Base-by-base conservation (phyloP, 1,284 basidiomycete species). In the Ganoderma leucocontextum region DNA sequence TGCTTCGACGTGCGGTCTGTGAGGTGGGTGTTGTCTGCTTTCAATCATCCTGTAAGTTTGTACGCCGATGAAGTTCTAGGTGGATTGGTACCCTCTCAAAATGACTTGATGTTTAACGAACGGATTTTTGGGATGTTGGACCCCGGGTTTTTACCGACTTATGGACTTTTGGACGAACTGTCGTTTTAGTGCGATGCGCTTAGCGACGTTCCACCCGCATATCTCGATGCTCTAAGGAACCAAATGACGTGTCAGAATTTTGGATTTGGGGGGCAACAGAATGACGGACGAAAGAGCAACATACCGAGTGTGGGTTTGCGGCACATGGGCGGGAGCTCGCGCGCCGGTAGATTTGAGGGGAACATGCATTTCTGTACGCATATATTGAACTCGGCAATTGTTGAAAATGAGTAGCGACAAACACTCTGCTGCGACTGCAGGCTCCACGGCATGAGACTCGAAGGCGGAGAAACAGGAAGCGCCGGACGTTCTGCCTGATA, bases 1-100 rank as follows among this genome's bases (percentile, higher is more conserved):
- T 52, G 66, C 71, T 35, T 75, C 75, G 4, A 36, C 64, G 52
- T 80, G 78, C 63, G 78, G 78, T 6, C 58, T 76, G 58, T 78
- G 60, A 75, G 42, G 63, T 69, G n/a, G 25, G 55, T 58, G n/a
- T 12, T 49, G 22, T 49, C 47, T 12, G 47, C 22, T 49, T 25
- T 22, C 10, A 4, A 13, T 8, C 4, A 4, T 25, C 5, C 22
- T 25, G 1, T 2, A 25, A 47, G n/a, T 47, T 19, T 22, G 19
- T 22, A 5, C 10, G 15, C n/a, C 22, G n/a, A 47, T 17, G n/a
- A 22, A 22, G 2, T 22, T 49, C 15, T 17, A 8, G n/a, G n/a
- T 47, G 22, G 44, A 10, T 22, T 22, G n/a, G 44, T 22, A 47
- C 22, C 47, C 4, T 2, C 47, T 13, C 10, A 25, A 49, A 25